Evolutionary conservation across 2,329 filamentous ascomycete species (phyloP).

Genomic region (Tolypocladium nubicola): DNA sequence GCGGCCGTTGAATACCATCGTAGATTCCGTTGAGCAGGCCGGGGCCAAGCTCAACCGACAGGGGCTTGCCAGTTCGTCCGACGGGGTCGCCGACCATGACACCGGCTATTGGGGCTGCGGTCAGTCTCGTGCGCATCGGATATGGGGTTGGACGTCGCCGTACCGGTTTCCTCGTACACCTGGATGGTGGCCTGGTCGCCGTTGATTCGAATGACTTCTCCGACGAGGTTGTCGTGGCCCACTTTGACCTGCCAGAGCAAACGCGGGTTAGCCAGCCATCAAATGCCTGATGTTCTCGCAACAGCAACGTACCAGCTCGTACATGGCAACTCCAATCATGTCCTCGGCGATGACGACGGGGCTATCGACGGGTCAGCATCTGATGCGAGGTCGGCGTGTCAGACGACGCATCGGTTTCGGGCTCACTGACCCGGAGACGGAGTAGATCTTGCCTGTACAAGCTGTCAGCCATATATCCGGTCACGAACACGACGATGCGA

Average conservation of each 20-base stretch:
- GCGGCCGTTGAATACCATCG: constrained; percentile 94
- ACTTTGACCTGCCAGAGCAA: constrained; percentile 60
- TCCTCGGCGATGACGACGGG: constrained; percentile 96
- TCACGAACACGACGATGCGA: not conserved
- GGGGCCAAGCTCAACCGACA: constrained; percentile 94
- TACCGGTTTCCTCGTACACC: constrained; percentile 98
- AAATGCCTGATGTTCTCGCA: not conserved
- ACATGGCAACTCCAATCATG: constrained; percentile 99
- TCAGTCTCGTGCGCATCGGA: not conserved
- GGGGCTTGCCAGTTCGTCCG: constrained; percentile 78
- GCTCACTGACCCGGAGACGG: constrained; percentile 48
- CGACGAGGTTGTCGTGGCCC: constrained; percentile 82
- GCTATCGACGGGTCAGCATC: constrained; percentile 28
- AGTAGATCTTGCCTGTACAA: constrained; percentile 47
- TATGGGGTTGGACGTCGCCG: constrained; percentile 12
- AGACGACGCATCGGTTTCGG: not conserved
- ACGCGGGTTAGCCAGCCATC: not conserved
- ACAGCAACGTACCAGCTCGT: constrained; percentile 68
- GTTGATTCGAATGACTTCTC: constrained; percentile 97
- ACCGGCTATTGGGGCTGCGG: constrained; percentile 53
- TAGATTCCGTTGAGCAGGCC: constrained; percentile 99
- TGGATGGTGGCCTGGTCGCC: constrained; percentile 94
- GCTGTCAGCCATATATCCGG: constrained; percentile 10
- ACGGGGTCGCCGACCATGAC: constrained; percentile 95
- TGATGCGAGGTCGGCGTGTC: not conserved